These are phyloP conservation scores for Papilionanthe hybrid DNA, from an alignment of 116 monocot genomes.

Conservation along the genomic window DNA sequence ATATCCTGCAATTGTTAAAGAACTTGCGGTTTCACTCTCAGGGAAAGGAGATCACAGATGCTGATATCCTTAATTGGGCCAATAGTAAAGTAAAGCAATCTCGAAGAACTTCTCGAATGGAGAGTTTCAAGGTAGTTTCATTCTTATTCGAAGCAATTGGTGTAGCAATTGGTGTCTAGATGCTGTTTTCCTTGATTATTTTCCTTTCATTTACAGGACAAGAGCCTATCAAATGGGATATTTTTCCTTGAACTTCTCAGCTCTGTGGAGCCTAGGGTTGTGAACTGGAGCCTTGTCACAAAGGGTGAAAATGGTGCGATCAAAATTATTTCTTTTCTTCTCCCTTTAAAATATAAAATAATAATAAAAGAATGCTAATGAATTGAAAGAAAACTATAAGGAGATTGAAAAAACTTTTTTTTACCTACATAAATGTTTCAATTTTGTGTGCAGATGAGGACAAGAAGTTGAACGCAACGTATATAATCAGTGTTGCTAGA, in stretches of 20 bases:
- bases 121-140: conserved; percentile 50
- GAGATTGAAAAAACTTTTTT: not conserved
- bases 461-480: conserved; percentile 84
- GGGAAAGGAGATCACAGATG: conserved; percentile 58
- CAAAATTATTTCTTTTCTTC: not conserved
- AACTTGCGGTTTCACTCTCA: conserved; percentile 57
- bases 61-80: conserved; percentile 59
- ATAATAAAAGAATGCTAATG: not conserved
- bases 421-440: not conserved
- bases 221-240: conserved; percentile 38
- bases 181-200: not conserved
- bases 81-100: conserved; percentile 41
- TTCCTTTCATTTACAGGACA: conserved; percentile 28
- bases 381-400: not conserved
- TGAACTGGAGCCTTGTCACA: conserved; percentile 55
- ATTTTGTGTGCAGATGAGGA: conserved; percentile 58
- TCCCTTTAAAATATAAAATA: not conserved
- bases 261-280: conserved; percentile 50
- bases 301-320: conserved; percentile 47
- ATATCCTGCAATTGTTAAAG: conserved; percentile 56
- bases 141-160: not conserved
- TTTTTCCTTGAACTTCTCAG: conserved; percentile 61
- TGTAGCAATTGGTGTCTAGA: not conserved
- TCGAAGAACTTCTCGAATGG: conserved; percentile 43
- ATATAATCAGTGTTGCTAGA: conserved; percentile 85